Evolutionary conservation across 768 basidiomycete species (phyloP), one percentile per base, ranked within the genome.

Genomic region (Boletus rubroflammeus): DNA sequence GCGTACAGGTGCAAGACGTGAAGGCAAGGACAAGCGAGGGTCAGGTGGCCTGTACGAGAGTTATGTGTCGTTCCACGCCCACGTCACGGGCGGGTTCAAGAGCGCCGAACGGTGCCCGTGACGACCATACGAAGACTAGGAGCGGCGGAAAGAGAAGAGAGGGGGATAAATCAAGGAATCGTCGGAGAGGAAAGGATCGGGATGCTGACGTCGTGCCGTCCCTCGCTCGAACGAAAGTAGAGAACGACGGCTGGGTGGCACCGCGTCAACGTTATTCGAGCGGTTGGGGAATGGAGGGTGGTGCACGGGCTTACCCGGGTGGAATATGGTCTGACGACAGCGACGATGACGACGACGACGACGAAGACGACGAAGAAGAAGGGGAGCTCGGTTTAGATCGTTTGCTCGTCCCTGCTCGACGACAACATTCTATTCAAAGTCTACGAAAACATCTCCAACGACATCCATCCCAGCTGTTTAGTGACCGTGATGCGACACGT

Each of bases 371-470:
- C 4, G 78, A 79, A 8, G 78, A 80, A 14, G 81, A 80, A 38
- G 78, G 75, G 15, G 88, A 88, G 62, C 72, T 88, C 43, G 79
- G 83, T 62, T 75, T 90, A 38, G 83, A 85, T 15, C 77, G 78
- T 26, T 76, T 90, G 51, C 80, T 90, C 34, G 81, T 86, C 26
- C 85, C 82, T 8, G 78, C 88, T 19, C 86, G 83, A 65, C 76
- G 88, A 26, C 88, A 90, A 63, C 78, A 83, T 55, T 88, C 87
- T 17, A 89, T 90, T 57, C 80, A 76, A 60, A 88, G 86, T 65
- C 71, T 90, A 52, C 75, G 86, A 53, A 83, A 75, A 56, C 87
- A 88, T 61, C 73, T 90, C 19, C 73, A 71, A 2, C 69, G 65
- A 47, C 35, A 55, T 31, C 42, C 31, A n/a, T 43, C 61, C 7